These are phyloP conservation scores for Colletotrichum navitas DNA, from an alignment of 2,329 filamentous ascomycete species.

Conservation along the genomic window DNA sequence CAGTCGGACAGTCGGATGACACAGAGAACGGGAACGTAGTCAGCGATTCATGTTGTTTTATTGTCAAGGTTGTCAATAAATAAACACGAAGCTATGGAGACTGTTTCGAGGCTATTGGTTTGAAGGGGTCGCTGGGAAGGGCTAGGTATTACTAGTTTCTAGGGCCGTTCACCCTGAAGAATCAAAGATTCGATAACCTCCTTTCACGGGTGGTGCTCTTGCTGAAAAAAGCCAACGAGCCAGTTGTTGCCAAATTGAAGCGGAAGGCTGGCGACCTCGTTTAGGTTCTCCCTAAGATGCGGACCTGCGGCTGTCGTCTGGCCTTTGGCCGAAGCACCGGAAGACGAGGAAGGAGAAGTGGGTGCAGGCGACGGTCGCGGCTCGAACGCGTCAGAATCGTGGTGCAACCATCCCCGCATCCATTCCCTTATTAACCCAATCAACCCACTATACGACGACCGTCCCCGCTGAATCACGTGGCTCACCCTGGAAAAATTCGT, in stretches of 20 bases:
- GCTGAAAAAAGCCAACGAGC: not conserved
- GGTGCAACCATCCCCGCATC: slow-evolving; percentile 24
- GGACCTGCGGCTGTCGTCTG: slow-evolving; percentile 2
- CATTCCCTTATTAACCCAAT: slow-evolving; percentile 25
- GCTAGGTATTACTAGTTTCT: not conserved
- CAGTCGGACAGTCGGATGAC: slow-evolving; percentile 1
- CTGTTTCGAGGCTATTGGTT: slow-evolving; percentile 5
- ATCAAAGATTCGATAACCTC: not conserved
- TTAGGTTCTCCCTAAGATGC: slow-evolving; percentile 18
- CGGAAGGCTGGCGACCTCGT: not conserved
- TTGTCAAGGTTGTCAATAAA: slow-evolving; percentile 12
- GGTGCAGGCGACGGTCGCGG: slow-evolving; percentile 26
- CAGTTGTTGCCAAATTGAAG: not conserved
- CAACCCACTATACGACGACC: slow-evolving; percentile 12
- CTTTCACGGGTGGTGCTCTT: not conserved
- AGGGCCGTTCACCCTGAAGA: not conserved
- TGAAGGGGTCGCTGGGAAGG: not conserved
- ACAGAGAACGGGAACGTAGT: slow-evolving; percentile 22
- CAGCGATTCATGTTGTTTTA: slow-evolving; percentile 4
- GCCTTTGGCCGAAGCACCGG: not conserved
- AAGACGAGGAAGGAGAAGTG: slow-evolving; percentile 4
- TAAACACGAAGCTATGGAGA: slow-evolving; percentile 21
- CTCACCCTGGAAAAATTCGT: slow-evolving; percentile 26
- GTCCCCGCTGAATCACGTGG: slow-evolving; percentile 42
- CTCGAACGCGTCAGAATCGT: slow-evolving; percentile 42